Conservation (phyloP, 768 basidiomycete genomes). For the Amanita rubescens region DNA sequence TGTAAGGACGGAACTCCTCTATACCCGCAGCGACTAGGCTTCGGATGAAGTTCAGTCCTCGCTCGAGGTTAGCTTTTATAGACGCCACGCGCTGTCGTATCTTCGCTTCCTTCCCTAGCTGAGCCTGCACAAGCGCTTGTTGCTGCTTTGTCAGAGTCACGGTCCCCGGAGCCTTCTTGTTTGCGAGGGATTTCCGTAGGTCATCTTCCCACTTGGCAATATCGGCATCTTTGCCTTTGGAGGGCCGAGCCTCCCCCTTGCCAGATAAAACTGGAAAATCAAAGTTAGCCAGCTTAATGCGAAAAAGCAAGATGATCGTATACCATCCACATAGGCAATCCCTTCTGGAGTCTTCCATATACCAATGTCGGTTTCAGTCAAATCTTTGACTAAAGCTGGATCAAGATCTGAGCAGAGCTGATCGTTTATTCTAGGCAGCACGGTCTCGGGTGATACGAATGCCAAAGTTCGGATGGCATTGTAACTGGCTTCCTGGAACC, state of each 20-base stretch:
- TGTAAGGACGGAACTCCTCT: conserved; percentile 46
- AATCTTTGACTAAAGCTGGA: conserved; percentile 42
- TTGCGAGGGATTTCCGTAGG: conserved; percentile 75
- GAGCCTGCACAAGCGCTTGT: conserved; percentile 73
- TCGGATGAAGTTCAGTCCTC: conserved; percentile 64
- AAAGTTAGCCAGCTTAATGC: background rate
- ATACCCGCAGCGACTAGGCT: conserved; percentile 47
- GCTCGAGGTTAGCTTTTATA: conserved; percentile 47
- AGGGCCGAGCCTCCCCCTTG: conserved; percentile 41
- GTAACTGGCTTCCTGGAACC: conserved; percentile 64
- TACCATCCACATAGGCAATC: conserved; percentile 76
- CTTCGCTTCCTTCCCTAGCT: conserved; percentile 71
- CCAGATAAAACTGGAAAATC: conserved; percentile 50
- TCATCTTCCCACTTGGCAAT: conserved; percentile 96
- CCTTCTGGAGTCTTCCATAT: conserved; percentile 86
- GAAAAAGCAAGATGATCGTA: conserved; percentile 2
- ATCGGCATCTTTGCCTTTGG: conserved; percentile 83
- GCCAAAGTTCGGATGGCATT: conserved; percentile 67
- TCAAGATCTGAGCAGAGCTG: conserved; percentile 65
- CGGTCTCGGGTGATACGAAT: conserved; percentile 67
- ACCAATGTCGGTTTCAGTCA: conserved; percentile 69
- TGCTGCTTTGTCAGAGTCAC: conserved; percentile 75
- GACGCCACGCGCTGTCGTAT: conserved; percentile 53
- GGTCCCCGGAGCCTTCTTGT: conserved; percentile 57
- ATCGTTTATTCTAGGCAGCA: conserved; percentile 63